Base-by-base conservation (phyloP, 805 yeast species). In the Saturnispora diversa region DNA sequence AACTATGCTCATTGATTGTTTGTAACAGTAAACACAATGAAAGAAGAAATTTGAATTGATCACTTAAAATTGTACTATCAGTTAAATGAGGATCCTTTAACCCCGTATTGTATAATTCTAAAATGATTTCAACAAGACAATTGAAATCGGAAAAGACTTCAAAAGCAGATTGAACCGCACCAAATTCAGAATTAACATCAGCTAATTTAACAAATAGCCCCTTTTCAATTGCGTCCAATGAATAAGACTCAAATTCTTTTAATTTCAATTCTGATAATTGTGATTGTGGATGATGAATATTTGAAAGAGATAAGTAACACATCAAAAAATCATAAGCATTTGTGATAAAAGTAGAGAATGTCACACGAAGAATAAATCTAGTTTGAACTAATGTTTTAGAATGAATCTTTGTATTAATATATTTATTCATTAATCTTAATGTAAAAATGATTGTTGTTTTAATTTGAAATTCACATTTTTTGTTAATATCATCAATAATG, bases 1-100 rank as follows among this genome's bases (percentile, higher is more conserved):
- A 6, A 33, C 33, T 39, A 27, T 39, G 37, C 7, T 32, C 32
- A 32, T 43, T 43, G 8, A 38, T 22, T 2, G 52, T 28, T 13
- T 53, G 50, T 24, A 51, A 29, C 22, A 50, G 44, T 26, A 42
- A 44, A 31, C 54, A 48, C 15, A 51, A 17, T 2, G 51, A 35
- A 9, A 46, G 26, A 7, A 44, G 33, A 12, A 47, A 19, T 17
- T 53, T 54, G 29, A 46, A 45, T 20, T 33, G 27, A 9, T 44
- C 26, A 25, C 49, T 48, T 16, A 53, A 45, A 3, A 46, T 48
- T 31, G 48, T 48, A 31, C 50, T 52, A 5, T 42, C 31, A 6
- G 33, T 20, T 9, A 44, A 12, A 4, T 39, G 37, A 2, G 46
- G 42, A 12, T 40, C 21, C 1, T 41, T 33, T 2, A 35, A 31